Evolutionary conservation across 495 filamentous ascomycete species (phyloP).

Genomic region (Letharia lupina): DNA sequence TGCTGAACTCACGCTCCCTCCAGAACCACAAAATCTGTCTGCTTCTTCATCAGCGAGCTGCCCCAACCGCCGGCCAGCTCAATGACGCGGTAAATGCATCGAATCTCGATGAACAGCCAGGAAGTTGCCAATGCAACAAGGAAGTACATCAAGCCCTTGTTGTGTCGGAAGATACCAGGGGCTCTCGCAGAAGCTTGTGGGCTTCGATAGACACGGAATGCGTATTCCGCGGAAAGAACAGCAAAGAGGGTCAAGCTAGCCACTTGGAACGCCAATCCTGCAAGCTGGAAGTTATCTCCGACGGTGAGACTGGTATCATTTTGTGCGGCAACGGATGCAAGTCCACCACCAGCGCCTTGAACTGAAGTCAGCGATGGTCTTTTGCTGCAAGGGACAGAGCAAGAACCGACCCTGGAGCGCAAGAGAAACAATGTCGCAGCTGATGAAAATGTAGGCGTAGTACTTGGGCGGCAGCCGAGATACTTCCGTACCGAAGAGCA

Average conservation of each 20-base stretch:
- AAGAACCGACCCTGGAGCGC: conserved; percentile 48
- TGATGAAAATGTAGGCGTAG: conserved; percentile 60
- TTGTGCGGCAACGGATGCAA: conserved; percentile 45
- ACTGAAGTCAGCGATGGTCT: not conserved
- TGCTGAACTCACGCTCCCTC: conserved; percentile 48
- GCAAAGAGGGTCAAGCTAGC: conserved; percentile 52
- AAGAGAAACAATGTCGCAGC: conserved; percentile 54
- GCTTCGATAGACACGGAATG: conserved; percentile 13
- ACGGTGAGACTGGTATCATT: conserved; percentile 28
- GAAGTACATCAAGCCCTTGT: conserved; percentile 30
- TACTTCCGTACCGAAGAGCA: conserved; percentile 43
- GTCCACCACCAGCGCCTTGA: conserved; percentile 49
- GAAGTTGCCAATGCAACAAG: conserved; percentile 29
- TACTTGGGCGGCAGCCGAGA: conserved; percentile 46
- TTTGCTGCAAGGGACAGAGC: not conserved
- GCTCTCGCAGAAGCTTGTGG: conserved; percentile 12
- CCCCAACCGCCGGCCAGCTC: conserved; percentile 32
- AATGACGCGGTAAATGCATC: conserved; percentile 32
- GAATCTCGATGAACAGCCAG: conserved; percentile 29
- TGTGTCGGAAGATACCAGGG: conserved; percentile 23
- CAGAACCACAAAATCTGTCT: conserved; percentile 53
- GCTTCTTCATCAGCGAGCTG: conserved; percentile 39
- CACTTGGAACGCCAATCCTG: conserved; percentile 61
- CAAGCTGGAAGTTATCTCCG: conserved; percentile 58
- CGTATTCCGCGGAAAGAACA: conserved; percentile 41